Percentiles rank a stretch among this genome's conserved stretches.
Conservation (phyloP, 495 filamentous ascomycete species). For the Hyaloscypha variabilis region DNA sequence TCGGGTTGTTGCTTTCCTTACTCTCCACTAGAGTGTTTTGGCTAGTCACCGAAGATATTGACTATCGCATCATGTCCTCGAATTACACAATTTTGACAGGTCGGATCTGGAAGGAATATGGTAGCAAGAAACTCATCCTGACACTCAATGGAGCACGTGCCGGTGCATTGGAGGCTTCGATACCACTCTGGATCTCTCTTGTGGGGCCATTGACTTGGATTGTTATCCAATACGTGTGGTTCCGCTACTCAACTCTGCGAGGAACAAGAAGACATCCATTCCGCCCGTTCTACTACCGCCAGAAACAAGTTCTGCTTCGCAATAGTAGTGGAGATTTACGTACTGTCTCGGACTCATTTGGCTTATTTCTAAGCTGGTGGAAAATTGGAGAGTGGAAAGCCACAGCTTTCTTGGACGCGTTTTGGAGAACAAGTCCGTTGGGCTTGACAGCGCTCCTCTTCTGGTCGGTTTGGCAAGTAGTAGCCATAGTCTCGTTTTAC, state of each 20-base stretch:
- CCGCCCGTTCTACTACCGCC: not conserved
- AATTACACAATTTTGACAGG: slow-evolving; percentile 4
- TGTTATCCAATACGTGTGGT: slow-evolving; percentile 1
- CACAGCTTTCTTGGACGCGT: not conserved
- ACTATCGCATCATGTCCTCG: not conserved
- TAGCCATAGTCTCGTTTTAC: not conserved
- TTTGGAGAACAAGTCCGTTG: not conserved
- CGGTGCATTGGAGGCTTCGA: not conserved
- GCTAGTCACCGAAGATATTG: not conserved
- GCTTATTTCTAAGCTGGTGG: not conserved
- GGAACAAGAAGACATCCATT: slow-evolving; percentile 2
- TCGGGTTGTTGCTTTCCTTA: not conserved
- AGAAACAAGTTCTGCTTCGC: not conserved
- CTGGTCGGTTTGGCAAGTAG: not conserved
- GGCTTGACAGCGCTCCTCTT: not conserved
- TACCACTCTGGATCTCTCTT: slow-evolving; percentile 8
- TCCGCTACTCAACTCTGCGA: not conserved
- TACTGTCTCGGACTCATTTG: not conserved
- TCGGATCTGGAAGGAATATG: not conserved
- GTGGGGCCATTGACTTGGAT: not conserved
- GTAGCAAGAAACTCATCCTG: slow-evolving; percentile 3
- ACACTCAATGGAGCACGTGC: slow-evolving; percentile 1
- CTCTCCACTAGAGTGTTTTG: not conserved
- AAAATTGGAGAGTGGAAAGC: not conserved
- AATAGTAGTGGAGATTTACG: not conserved